Percentiles rank a stretch among this genome's conserved stretches.
Evolutionary conservation across 169 alveolate species (phyloP).

Genomic region (Plasmodium sp.): DNA sequence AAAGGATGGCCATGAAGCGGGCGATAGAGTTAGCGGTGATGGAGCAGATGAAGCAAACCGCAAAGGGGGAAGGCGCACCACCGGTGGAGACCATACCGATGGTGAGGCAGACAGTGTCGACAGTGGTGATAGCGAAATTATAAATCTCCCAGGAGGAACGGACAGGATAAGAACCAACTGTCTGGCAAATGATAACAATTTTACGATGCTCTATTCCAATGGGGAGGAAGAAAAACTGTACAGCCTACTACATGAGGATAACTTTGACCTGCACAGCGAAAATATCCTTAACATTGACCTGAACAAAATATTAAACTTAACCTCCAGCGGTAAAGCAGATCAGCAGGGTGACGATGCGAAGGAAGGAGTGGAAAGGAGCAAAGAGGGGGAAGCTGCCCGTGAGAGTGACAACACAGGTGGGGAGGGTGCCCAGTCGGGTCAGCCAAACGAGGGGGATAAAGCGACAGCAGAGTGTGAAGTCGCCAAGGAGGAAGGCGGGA

Average conservation of each 20-base stretch:
- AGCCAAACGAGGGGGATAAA: background rate
- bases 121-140: background rate
- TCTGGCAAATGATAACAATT: background rate
- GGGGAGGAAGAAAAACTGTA: conserved; percentile 2
- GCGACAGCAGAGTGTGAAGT: background rate
- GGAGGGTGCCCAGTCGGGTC: background rate
- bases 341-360: background rate
- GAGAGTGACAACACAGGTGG: background rate
- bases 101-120: background rate
- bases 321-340: background rate
- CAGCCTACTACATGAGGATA: background rate
- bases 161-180: conserved; percentile 1
- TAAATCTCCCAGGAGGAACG: background rate
- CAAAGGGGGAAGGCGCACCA: background rate
- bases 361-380: background rate
- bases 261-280: conserved; percentile 19
- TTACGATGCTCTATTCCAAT: conserved; percentile 13
- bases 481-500: background rate
- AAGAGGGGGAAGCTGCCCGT: background rate
- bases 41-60: background rate
- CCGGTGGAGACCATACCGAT: background rate
- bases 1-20: background rate
- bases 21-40: background rate
- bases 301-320: conserved; percentile 10
- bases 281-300: conserved; percentile 31